Conservation (phyloP, 257 asterid genomes). For the Gentiana straminea region DNA sequence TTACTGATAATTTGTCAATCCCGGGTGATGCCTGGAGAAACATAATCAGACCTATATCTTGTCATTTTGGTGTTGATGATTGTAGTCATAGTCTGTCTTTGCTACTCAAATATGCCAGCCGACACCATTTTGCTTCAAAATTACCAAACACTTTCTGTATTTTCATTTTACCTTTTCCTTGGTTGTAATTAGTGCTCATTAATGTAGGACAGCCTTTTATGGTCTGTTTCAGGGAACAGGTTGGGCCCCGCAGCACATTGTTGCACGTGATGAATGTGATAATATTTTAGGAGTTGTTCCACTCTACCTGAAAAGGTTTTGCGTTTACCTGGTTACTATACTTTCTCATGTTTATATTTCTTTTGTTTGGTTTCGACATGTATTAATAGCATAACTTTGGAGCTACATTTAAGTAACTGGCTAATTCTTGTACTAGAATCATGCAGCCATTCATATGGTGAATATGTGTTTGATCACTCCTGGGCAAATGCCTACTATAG, state of each 20-base stretch:
- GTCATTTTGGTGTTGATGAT: too few relatives aligned
- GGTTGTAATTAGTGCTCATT: constrained; percentile 9
- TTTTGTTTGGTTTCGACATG: too few relatives aligned
- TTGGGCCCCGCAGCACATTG: constrained; percentile 83
- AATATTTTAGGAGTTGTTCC: constrained; percentile 82
- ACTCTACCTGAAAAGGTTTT: constrained; percentile 86
- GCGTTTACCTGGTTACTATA: constrained; percentile 8
- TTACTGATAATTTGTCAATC: too few relatives aligned
- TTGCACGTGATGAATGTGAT: constrained; percentile 57
- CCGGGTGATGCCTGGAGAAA: too few relatives aligned
- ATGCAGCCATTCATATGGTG: constrained; percentile 97
- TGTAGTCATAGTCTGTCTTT: too few relatives aligned
- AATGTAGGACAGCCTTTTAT: constrained; percentile 15
- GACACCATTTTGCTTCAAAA: not conserved
- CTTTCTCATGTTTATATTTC: not conserved
- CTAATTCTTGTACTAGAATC: constrained; percentile 18
- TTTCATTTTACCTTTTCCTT: not conserved
- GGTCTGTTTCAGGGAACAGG: constrained; percentile 68
- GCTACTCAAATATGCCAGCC: too few relatives aligned
- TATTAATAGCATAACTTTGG: too few relatives aligned
- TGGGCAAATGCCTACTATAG: constrained; percentile 96
- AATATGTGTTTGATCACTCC: constrained; percentile 95
- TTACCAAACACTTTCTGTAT: too few relatives aligned
- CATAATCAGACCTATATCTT: too few relatives aligned
- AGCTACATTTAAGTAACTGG: constrained; percentile 7